These are phyloP conservation scores for Quercus phellos DNA, from an alignment of 331 rosid species.

Conservation along the genomic window DNA sequence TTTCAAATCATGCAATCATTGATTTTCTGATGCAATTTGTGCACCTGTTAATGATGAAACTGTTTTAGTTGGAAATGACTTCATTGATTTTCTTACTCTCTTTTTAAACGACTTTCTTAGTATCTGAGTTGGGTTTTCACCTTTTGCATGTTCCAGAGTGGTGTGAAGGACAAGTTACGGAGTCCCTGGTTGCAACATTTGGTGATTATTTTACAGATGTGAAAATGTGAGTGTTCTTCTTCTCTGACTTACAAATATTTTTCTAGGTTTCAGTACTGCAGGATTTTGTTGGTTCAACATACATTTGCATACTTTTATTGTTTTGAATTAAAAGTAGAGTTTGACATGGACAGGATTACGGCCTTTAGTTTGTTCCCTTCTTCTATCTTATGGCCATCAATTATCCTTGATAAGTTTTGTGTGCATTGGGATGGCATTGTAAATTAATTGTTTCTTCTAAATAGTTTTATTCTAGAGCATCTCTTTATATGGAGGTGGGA, in stretches of 20 bases:
- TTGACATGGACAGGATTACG: not conserved
- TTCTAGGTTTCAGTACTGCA: not conserved
- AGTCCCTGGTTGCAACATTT: slow-evolving; percentile 90
- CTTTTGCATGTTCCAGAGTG: slow-evolving; percentile 60
- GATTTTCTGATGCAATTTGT: slow-evolving; percentile 12
- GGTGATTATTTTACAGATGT: slow-evolving; percentile 91
- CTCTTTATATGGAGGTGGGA: not conserved
- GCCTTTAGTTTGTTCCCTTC: not conserved
- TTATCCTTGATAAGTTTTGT: not conserved
- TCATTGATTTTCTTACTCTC: not conserved
- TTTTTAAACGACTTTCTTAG: not conserved
- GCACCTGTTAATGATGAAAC: slow-evolving; percentile 3
- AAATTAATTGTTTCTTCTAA: not conserved
- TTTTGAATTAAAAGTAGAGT: not conserved
- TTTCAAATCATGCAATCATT: slow-evolving; percentile 5
- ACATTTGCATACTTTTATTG: not conserved
- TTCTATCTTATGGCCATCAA: not conserved
- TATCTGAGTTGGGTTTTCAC: slow-evolving; percentile 6
- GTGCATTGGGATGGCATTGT: not conserved
- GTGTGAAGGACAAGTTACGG: slow-evolving; percentile 90
- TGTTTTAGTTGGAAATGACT: not conserved
- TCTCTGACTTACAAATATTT: slow-evolving; percentile 7
- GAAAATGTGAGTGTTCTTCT: slow-evolving; percentile 59
- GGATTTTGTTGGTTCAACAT: slow-evolving; percentile 1
- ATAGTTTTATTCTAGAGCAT: not conserved